These are phyloP conservation scores for Tulasnella sp. DNA, from an alignment of 768 basidiomycete genomes.

Conservation along the genomic window DNA sequence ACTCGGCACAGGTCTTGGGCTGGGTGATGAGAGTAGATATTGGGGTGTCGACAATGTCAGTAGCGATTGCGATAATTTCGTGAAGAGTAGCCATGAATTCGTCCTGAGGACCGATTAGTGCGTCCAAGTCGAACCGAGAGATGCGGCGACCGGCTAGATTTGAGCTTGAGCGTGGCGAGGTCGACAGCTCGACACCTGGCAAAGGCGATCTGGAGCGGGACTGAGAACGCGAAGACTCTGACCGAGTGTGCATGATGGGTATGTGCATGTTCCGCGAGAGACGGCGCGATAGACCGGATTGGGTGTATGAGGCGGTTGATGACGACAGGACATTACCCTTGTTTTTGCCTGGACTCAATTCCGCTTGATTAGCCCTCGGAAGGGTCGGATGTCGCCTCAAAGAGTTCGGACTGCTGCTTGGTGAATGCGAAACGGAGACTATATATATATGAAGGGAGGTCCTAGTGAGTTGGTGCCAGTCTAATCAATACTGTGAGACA, in stretches of 20 bases:
- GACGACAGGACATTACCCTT: conserved; percentile 25
- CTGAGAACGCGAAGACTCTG: conserved; percentile 85
- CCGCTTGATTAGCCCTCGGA: conserved; percentile 27
- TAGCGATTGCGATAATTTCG: conserved; percentile 87
- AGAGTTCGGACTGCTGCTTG: conserved; percentile 48
- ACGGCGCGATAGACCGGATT: conserved; percentile 61
- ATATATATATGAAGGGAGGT: conserved; percentile 55
- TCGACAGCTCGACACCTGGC: conserved; percentile 42
- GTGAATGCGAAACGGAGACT: conserved; percentile 59
- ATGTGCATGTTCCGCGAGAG: conserved; percentile 56
- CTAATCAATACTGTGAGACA: conserved; percentile 15
- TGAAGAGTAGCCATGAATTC: conserved; percentile 88
- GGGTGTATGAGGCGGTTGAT: conserved; percentile 52
- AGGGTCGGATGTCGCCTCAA: conserved; percentile 50
- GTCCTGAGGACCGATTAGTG: conserved; percentile 54
- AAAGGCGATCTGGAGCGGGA: conserved; percentile 93
- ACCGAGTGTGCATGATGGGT: conserved; percentile 48
- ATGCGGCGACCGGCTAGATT: conserved; percentile 62
- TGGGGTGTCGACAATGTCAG: conserved; percentile 89
- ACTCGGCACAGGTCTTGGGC: conserved; percentile 76
- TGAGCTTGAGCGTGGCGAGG: conserved; percentile 24
- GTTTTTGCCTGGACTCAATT: conserved; percentile 55
- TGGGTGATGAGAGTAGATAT: conserved; percentile 78
- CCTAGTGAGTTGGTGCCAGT: conserved; percentile 35
- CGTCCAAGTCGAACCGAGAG: conserved; percentile 64